Base-by-base conservation (phyloP, 768 basidiomycete genomes). In the Crassisporium funariophilum region DNA sequence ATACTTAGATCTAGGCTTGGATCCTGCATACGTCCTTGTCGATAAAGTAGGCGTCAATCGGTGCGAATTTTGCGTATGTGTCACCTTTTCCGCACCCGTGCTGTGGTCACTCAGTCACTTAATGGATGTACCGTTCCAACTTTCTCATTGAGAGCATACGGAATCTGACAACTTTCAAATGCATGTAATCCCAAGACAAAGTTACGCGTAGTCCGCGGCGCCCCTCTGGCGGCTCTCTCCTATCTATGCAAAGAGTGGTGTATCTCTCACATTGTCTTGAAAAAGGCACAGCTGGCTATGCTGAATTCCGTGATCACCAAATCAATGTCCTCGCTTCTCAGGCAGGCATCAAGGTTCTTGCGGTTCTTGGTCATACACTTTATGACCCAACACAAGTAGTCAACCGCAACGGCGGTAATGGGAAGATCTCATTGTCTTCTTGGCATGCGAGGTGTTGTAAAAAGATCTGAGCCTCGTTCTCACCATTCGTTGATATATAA, bases 121-220 rank as follows among this genome's bases (percentile, higher is more conserved):
- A 21, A 27, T 36, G 31, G 35, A 44, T 35, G 25, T 34, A 46
- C 33, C 41, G 35, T 53, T 49, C 27, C 34, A 43, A 35, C 54
- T 52, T 33, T 41, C 44, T 31, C 39, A 17, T 36, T 35, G 39
- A 42, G 5, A 35, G 20, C 47, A 50, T 47, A 47, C 46, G 52
- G 15, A 53, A 22, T 42, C 52, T 44, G 29, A 46, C 49, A 33
- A 35, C 41, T 27, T 45, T 47, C 45, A 27, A 50, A 35, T 17
- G 50, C 48, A 49, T 44, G 40, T 25, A 53, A 47, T 25, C 35
- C 29, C 20, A 41, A 42, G 23, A 27, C 31, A 37, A 55, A 55
- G 53, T 43, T 59, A 52, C 60, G 49, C 47, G 60, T 55, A 52
- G 50, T 61, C 53, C 60, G 57, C 54, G 60, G 31, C 47, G 22